These are phyloP conservation scores for Lepiota venenata DNA, from an alignment of 768 basidiomycete genomes.

Conservation along the genomic window DNA sequence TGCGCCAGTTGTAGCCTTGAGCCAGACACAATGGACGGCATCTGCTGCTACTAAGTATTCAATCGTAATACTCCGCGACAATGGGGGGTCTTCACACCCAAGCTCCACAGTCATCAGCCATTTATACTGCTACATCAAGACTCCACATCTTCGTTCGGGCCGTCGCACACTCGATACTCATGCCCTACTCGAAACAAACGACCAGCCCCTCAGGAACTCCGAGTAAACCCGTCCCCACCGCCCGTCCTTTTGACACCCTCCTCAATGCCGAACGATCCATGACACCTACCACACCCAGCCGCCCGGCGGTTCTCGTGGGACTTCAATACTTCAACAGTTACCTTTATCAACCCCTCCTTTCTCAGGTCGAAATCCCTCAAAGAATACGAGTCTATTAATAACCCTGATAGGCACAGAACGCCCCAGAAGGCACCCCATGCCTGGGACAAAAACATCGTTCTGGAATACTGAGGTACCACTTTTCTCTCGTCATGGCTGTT, in stretches of 20 bases:
- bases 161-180: neutral
- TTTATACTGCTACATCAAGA: too few species aligned
- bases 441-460: neutral
- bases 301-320: constrained; percentile 9
- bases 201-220: neutral
- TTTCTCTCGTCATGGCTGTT: neutral
- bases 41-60: too few species aligned
- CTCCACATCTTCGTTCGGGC: too few species aligned
- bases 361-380: neutral
- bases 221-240: constrained; percentile 3
- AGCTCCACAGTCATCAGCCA: too few species aligned
- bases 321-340: neutral
- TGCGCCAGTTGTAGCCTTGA: too few species aligned
- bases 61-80: too few species aligned
- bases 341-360: neutral
- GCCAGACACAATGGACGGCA: too few species aligned
- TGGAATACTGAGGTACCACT: neutral
- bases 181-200: neutral
- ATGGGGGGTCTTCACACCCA: too few species aligned
- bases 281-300: neutral
- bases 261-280: neutral
- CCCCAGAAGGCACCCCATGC: neutral
- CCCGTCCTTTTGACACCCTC: neutral
- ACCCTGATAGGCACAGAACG: neutral
- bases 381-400: neutral